A percentile compares a stretch with the other conserved stretches of the same genome.
phyloP scores from a whole-genome alignment of 306 rosid species.

The Corylus heterophylla region DNA sequence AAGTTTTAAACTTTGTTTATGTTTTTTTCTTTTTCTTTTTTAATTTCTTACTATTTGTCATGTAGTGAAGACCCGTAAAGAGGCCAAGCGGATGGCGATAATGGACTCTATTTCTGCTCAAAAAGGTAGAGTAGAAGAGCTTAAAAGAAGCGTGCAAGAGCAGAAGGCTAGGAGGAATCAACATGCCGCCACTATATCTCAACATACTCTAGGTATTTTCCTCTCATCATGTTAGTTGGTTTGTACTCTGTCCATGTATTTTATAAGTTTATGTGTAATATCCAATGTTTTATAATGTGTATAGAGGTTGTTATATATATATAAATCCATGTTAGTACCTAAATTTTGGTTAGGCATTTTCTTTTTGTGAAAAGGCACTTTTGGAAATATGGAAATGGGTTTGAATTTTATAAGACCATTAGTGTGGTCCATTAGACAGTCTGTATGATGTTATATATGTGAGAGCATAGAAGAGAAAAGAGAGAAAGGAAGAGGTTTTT shows the following conservation, averaged over 20 bases:
- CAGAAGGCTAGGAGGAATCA: constrained; percentile 51
- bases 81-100: constrained; percentile 71
- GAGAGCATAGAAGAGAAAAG: too few species aligned
- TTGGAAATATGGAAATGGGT: too few species aligned
- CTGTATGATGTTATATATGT: too few species aligned
- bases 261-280: not conserved
- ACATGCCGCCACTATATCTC: constrained; percentile 45
- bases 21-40: not conserved
- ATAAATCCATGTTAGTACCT: too few species aligned
- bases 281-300: not conserved
- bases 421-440: too few species aligned
- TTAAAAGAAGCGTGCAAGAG: constrained; percentile 44
- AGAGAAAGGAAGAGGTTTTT: too few species aligned
- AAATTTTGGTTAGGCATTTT: too few species aligned
- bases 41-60: constrained; percentile 12
- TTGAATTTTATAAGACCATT: too few species aligned
- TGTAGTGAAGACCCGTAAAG: constrained; percentile 78
- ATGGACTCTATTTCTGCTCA: constrained; percentile 61
- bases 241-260: not conserved
- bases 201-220: constrained; percentile 54
- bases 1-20: not conserved
- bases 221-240: not conserved
- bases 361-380: too few species aligned
- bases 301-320: too few species aligned
- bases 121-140: constrained; percentile 52